phyloP scores from a whole-genome alignment of 2,329 filamentous ascomycete species.

The Pseudogymnoascus sp. region DNA sequence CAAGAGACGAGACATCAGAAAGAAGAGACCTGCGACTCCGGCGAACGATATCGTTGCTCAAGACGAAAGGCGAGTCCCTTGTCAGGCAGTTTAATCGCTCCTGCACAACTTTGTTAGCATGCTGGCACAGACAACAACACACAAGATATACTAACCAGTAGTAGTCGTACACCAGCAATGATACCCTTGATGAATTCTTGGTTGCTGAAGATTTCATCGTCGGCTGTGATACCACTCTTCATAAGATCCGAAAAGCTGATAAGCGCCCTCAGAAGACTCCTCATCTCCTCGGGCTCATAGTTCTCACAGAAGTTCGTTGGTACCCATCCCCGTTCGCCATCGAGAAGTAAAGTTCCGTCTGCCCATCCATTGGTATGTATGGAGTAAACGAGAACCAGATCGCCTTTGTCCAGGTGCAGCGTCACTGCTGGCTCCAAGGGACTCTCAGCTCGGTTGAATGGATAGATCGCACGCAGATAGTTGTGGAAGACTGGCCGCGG shows the following conservation, averaged over 20 bases:
- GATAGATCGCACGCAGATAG: conserved; percentile 89
- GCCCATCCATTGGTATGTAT: conserved; percentile 98
- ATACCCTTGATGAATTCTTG: conserved; percentile 92
- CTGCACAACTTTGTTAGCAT: conserved; percentile 37
- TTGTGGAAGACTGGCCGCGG: conserved; percentile 74
- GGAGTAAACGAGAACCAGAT: conserved; percentile 89
- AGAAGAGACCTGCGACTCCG: conserved; percentile 79
- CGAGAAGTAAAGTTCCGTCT: conserved; percentile 81
- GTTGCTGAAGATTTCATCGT: conserved; percentile 73
- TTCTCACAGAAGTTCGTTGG: conserved; percentile 97
- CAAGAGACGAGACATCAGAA: conserved; percentile 80
- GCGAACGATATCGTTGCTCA: conserved; percentile 67
- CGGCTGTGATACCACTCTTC: conserved; percentile 67
- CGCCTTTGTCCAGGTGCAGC: conserved; percentile 78
- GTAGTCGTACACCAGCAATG: conserved; percentile 84
- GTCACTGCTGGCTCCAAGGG: conserved; percentile 81
- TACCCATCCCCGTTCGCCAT: conserved; percentile 86
- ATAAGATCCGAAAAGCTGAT: conserved; percentile 90
- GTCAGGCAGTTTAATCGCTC: conserved; percentile 85
- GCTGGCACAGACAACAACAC: conserved; percentile 5
- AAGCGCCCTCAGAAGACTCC: conserved; percentile 74
- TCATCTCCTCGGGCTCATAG: conserved; percentile 84
- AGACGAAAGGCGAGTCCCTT: conserved; percentile 68
- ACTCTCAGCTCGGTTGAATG: conserved; percentile 69
- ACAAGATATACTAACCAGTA: conserved; percentile 59